Base-by-base conservation (phyloP, 106 monocot species). In the Xerophyta viscosa region DNA sequence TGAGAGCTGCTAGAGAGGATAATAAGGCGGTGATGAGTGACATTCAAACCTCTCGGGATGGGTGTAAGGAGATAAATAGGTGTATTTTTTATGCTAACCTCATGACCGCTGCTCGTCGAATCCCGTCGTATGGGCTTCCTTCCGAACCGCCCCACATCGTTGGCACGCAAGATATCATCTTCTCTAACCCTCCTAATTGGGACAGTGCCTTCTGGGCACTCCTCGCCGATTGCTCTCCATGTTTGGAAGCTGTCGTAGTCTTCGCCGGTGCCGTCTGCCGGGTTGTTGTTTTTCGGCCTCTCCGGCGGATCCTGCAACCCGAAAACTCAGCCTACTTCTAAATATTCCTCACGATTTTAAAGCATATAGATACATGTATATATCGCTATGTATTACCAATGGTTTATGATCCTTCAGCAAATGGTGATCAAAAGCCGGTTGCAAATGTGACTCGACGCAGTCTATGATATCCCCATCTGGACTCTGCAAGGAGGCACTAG, bases 381-480 rank as follows among this genome's bases (percentile, higher is more conserved):
- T 0, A 10, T 21, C 3, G 36, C 25, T 7, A n/a, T n/a, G n/a
- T n/a, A n/a, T n/a, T 31, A 94, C 93, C 94, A 68, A 55, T 50
- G 78, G 78, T 21, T 61, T 76, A 59, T 76, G 73, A 6, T 88
- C 88, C 58, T 50, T 75, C 1, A 94, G 67, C 41, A 52, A 69
- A 9, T 84, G 94, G 33, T 94, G 88, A 59, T 84, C 94, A 48
- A 94, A 94, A 21, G 94, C 94, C 15, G 84, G 88, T 59, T 94
- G 94, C 25, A 88, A 70, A 54, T 94, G 77, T 18, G 78, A 67
- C n/a, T 66, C 75, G 46, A 94, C 81, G 48, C 94, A 94, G 52
- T 94, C 88, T 46, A 94, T 84, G 4, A 78, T 23, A 76, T 94
- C 94, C 15, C 94, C 94, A 55, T 88, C 94, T 0, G 94, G 73